Percentiles rank a stretch among this genome's conserved stretches.
Evolutionary conservation across 139 green algal genomes (phyloP).

Genomic region (Edaphochlamys debaryana): DNA sequence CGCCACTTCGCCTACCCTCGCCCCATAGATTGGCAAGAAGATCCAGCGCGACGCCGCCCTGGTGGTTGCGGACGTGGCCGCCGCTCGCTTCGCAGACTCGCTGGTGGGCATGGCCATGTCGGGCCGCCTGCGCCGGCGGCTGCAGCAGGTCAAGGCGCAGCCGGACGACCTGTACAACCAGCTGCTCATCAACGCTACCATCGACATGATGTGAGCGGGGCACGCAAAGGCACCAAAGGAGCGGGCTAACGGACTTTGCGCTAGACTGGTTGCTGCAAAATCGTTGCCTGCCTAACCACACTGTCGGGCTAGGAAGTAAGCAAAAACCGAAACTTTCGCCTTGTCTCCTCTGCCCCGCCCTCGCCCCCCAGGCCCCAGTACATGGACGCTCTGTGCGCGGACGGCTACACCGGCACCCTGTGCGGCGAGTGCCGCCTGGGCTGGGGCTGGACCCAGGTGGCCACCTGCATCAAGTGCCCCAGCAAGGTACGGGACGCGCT

Average conservation of each 20-base stretch:
- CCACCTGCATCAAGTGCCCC: neutral
- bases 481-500: too few species aligned
- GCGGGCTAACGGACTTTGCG: too few species aligned
- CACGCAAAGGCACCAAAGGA: too few species aligned
- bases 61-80: neutral
- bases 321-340: too few species aligned
- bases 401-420: constrained; percentile 11
- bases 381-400: neutral
- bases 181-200: neutral
- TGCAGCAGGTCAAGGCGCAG: constrained; percentile 12
- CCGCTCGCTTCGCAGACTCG: neutral
- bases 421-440: neutral
- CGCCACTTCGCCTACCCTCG: too few species aligned
- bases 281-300: too few species aligned
- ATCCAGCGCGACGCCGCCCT: constrained; percentile 7
- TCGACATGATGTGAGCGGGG: neutral
- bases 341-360: too few species aligned
- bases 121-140: neutral
- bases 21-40: too few species aligned
- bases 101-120: neutral
- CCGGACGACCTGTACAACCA: neutral
- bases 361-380: neutral
- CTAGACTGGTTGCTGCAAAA: too few species aligned
- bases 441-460: constrained; percentile 10
- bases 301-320: too few species aligned